A percentile compares a stretch with the other conserved stretches of the same genome.
Evolutionary conservation across 139 green algal genomes (phyloP).

Genomic region (Microglena sp.): DNA sequence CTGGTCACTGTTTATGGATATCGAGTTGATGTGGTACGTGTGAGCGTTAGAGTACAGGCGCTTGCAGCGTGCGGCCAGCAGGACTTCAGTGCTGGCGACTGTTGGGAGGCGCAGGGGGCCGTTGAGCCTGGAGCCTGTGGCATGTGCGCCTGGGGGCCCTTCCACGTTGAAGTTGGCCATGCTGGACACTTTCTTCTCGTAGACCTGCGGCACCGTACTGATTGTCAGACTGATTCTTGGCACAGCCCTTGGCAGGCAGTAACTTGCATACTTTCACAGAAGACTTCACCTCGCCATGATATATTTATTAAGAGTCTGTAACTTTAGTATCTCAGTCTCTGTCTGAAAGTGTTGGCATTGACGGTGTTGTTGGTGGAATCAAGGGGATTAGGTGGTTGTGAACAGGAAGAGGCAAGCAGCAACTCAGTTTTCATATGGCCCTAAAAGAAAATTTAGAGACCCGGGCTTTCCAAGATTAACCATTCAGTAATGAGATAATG

Average conservation of each 20-base stretch:
- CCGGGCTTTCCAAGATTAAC: too few relatives aligned
- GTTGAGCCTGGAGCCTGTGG: background rate
- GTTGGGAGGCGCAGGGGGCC: too few relatives aligned
- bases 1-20: conserved; percentile 68
- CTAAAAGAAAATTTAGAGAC: too few relatives aligned
- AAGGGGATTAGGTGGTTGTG: background rate
- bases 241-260: background rate
- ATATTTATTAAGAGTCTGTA: too few relatives aligned
- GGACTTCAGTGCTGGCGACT: conserved; percentile 36
- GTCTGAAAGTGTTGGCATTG: background rate
- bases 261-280: too few relatives aligned
- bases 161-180: conserved; percentile 80
- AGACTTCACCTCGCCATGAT: too few relatives aligned
- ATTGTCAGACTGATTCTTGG: background rate
- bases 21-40: conserved; percentile 98
- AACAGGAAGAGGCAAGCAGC: too few relatives aligned
- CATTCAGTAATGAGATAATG: too few relatives aligned
- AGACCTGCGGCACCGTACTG: conserved; percentile 44
- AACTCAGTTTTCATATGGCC: too few relatives aligned
- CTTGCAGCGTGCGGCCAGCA: conserved; percentile 47
- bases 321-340: background rate
- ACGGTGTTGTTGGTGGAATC: background rate
- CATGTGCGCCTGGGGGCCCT: background rate
- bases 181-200: conserved; percentile 70
- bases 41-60: conserved; percentile 85